A percentile compares a stretch with the other conserved stretches of the same genome.
phyloP scores from a whole-genome alignment of 2,329 filamentous ascomycete species.

The Waltergamsia citrina region DNA sequence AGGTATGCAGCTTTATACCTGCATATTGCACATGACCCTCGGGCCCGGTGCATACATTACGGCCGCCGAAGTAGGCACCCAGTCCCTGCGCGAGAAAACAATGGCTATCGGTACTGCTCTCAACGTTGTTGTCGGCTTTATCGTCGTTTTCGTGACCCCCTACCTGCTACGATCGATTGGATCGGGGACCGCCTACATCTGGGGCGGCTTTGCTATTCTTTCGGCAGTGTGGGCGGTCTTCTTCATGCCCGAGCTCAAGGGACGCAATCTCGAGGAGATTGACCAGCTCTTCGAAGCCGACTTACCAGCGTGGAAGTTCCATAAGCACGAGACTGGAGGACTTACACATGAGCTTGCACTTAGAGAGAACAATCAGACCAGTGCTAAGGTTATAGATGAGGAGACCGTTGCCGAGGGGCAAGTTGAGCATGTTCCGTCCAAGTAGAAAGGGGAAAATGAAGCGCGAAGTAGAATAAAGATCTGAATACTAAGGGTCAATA shows the following conservation, averaged over 20 bases:
- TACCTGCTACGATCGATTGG: conserved; percentile 8
- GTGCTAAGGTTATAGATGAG: too few species aligned
- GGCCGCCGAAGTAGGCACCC: conserved; percentile 10
- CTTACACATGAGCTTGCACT: too few species aligned
- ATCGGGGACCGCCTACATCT: background rate
- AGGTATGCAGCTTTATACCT: conserved; percentile 6
- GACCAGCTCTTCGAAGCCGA: conserved; percentile 8
- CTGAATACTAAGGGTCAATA: too few species aligned
- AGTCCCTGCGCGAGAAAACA: conserved; percentile 9
- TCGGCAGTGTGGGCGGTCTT: background rate
- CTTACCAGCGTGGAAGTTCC: conserved; percentile 1
- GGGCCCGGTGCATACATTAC: conserved; percentile 10
- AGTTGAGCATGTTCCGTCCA: too few species aligned
- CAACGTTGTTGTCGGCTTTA: conserved; percentile 11
- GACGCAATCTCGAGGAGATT: conserved; percentile 10
- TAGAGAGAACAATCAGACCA: too few species aligned
- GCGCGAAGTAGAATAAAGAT: too few species aligned
- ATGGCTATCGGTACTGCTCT: conserved; percentile 10
- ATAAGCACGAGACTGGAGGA: too few species aligned
- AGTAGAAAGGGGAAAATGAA: too few species aligned
- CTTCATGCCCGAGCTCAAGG: conserved; percentile 3
- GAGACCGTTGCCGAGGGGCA: too few species aligned
- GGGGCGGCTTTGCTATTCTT: background rate
- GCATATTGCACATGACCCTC: conserved; percentile 7
- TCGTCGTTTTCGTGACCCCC: conserved; percentile 9